Evolutionary conservation across 768 basidiomycete genomes (phyloP).

Genomic region (Megacollybia marginata): DNA sequence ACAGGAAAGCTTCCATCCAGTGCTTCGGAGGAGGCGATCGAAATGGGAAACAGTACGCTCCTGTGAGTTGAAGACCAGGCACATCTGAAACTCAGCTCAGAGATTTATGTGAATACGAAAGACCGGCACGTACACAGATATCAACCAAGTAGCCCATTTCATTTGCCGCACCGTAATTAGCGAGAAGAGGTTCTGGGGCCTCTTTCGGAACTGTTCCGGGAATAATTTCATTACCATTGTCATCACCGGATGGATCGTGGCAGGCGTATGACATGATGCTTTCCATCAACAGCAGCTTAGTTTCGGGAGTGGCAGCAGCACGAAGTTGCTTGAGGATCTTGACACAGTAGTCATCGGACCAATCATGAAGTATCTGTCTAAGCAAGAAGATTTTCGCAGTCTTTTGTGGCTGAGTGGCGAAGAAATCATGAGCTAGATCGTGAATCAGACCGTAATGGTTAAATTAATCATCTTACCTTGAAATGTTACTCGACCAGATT

Average conservation of each 20-base stretch:
- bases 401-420: conserved; percentile 32
- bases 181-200: conserved; percentile 27
- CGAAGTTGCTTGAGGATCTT: conserved; percentile 40
- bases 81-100: too few relatives aligned
- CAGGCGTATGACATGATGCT: conserved; percentile 29
- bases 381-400: conserved; percentile 37
- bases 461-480: conserved; percentile 8
- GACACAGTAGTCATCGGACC: conserved; percentile 33
- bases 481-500: conserved; percentile 13
- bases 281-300: conserved; percentile 33
- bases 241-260: conserved; percentile 16
- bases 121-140: too few relatives aligned
- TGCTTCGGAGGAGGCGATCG: too few relatives aligned
- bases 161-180: conserved; percentile 30
- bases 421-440: conserved; percentile 50
- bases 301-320: conserved; percentile 19
- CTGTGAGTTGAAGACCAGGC: too few relatives aligned
- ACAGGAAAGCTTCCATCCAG: too few relatives aligned
- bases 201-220: conserved; percentile 16
- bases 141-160: conserved; percentile 11
- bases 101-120: too few relatives aligned
- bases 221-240: conserved; percentile 9
- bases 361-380: conserved; percentile 44
- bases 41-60: too few relatives aligned
- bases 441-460: too few relatives aligned